These are phyloP conservation scores for Arthrobotrys conoides DNA, from an alignment of 2,329 filamentous ascomycete genomes.

Conservation along the genomic window DNA sequence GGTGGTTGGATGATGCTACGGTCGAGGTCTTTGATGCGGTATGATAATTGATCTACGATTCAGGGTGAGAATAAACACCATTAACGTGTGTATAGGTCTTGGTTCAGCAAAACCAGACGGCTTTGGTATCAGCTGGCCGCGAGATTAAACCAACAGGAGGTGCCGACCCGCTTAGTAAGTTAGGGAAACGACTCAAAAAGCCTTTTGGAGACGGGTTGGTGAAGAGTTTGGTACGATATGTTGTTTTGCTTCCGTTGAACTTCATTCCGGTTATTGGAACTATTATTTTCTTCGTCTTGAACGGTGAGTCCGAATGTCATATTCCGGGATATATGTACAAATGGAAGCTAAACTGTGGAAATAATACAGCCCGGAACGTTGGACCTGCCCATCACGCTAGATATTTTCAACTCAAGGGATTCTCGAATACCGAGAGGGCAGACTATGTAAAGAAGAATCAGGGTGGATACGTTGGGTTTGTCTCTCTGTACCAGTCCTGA, in stretches of 20 bases:
- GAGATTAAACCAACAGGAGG: conserved; percentile 73
- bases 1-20: conserved; percentile 50
- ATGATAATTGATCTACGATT: conserved; percentile 66
- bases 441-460: conserved; percentile 79
- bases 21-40: conserved; percentile 57
- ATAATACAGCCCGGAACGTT: conserved; percentile 66
- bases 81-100: conserved; percentile 70
- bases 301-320: conserved; percentile 73
- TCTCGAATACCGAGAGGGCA: conserved; percentile 76
- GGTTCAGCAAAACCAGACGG: conserved; percentile 71
- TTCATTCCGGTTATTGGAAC: conserved; percentile 93
- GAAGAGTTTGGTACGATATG: conserved; percentile 78
- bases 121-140: conserved; percentile 80
- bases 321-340: background rate
- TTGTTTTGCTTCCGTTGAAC: conserved; percentile 91
- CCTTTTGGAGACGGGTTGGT: conserved; percentile 72
- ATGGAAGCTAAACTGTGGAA: conserved; percentile 62
- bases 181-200: conserved; percentile 73
- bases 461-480: conserved; percentile 83
- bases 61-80: background rate
- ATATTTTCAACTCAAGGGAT: conserved; percentile 93
- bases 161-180: conserved; percentile 69
- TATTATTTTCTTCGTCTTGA: conserved; percentile 81
- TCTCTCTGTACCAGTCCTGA: background rate
- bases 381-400: conserved; percentile 73